These are phyloP conservation scores for Porogramme epimiltina DNA, from an alignment of 1,284 basidiomycete species.

Conservation along the genomic window DNA sequence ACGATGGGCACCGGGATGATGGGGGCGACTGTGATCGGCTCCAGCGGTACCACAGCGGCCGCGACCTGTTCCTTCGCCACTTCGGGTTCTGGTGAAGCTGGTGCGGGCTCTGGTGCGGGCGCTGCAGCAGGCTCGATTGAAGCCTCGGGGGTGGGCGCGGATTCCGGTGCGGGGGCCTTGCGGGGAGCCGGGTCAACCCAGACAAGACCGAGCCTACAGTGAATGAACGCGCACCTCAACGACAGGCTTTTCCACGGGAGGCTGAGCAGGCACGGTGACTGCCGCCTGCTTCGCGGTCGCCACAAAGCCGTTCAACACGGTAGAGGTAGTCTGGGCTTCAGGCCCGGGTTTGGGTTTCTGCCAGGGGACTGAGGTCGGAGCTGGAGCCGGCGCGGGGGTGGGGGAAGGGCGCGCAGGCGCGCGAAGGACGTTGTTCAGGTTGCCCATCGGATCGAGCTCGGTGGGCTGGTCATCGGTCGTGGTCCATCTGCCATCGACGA, in stretches of 20 bases:
- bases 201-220: too few relatives aligned
- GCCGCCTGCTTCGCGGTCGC: conserved; percentile 28
- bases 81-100: conserved; percentile 8
- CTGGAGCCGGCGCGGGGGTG: conserved; percentile 10
- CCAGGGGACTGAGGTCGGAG: conserved; percentile 8
- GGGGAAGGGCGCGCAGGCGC: conserved; percentile 48
- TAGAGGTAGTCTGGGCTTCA: background rate
- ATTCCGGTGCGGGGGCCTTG: too few relatives aligned
- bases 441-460: conserved; percentile 62
- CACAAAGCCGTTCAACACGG: conserved; percentile 14
- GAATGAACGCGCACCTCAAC: conserved; percentile 10
- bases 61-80: conserved; percentile 2
- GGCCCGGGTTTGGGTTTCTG: conserved; percentile 1
- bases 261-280: conserved; percentile 26
- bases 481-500: conserved; percentile 76
- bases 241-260: conserved; percentile 17
- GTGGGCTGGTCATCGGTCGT: conserved; percentile 58
- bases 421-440: conserved; percentile 72
- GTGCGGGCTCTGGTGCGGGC: conserved; percentile 5
- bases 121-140: conserved; percentile 4
- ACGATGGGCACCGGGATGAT: conserved; percentile 20
- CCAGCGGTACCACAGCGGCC: conserved; percentile 17
- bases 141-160: background rate
- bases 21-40: conserved; percentile 15
- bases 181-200: too few relatives aligned